phyloP scores from a whole-genome alignment of 2,329 filamentous ascomycete genomes.

The Pestalotiopsis sp. region DNA sequence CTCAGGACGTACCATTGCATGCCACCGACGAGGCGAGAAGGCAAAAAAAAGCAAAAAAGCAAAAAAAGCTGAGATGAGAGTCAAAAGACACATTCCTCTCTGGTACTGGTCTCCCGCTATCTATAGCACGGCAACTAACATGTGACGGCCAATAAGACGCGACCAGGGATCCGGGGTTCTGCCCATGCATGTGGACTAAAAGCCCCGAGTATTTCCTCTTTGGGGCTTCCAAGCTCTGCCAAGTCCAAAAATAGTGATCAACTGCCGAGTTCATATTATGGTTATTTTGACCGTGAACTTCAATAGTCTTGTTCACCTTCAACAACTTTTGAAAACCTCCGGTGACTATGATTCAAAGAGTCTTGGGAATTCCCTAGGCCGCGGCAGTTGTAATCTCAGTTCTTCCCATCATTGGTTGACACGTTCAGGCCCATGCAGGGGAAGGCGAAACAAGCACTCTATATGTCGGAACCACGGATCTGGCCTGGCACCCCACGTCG shows the following conservation, averaged over 20 bases:
- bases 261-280: neutral
- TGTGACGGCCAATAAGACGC: slow-evolving; percentile 1
- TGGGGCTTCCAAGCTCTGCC: neutral
- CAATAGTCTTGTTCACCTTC: neutral
- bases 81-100: slow-evolving; percentile 7
- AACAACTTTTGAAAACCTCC: neutral
- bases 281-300: neutral
- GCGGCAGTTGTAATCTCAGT: neutral
- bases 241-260: neutral
- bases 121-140: neutral
- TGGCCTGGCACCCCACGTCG: neutral
- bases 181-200: neutral
- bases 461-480: neutral
- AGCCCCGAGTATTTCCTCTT: neutral
- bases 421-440: neutral
- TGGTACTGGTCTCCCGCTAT: neutral
- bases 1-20: neutral
- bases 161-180: neutral
- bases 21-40: neutral
- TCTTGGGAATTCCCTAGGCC: neutral
- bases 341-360: neutral
- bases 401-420: neutral
- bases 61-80: neutral
- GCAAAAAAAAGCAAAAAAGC: neutral
- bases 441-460: neutral